These are phyloP conservation scores for Diaporthe citriasiana DNA, from an alignment of 2,329 filamentous ascomycete species.

Conservation along the genomic window DNA sequence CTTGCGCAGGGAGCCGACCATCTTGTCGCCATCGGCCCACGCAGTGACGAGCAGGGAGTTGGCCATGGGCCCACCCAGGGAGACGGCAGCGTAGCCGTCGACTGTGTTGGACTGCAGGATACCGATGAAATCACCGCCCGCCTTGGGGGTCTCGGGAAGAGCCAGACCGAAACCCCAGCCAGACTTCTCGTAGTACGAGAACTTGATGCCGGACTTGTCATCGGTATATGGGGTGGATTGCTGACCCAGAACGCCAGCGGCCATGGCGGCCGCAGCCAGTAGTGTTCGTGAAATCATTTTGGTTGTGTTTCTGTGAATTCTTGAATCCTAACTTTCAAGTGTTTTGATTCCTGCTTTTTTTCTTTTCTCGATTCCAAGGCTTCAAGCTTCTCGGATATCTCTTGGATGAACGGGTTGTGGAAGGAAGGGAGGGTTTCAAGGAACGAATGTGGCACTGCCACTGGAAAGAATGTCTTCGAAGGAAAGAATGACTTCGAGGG, in stretches of 20 bases:
- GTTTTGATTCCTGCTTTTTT: conserved; percentile 3
- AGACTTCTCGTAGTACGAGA: conserved; percentile 42
- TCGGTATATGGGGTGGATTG: conserved; percentile 38
- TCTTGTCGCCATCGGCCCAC: conserved; percentile 58
- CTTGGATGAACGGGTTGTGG: conserved; percentile 23
- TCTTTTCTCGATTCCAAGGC: conserved; percentile 22
- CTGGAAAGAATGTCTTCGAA: conserved; percentile 41
- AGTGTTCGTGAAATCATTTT: conserved; percentile 33
- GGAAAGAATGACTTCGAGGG: conserved; percentile 42
- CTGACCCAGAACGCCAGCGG: conserved; percentile 39
- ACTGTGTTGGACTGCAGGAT: conserved; percentile 62
- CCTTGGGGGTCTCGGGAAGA: conserved; percentile 60
- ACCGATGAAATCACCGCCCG: conserved; percentile 65
- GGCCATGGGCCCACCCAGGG: conserved; percentile 59
- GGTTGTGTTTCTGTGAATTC: neutral
- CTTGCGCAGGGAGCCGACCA: conserved; percentile 48
- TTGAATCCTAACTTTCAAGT: neutral
- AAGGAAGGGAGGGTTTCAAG: conserved; percentile 25
- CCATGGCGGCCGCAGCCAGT: conserved; percentile 40
- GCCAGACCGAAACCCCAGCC: conserved; percentile 60
- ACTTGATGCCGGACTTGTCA: conserved; percentile 37
- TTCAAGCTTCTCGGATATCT: conserved; percentile 29
- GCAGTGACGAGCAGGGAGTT: conserved; percentile 59
- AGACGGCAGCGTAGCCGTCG: conserved; percentile 64
- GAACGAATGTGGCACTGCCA: conserved; percentile 42